Base-by-base conservation (phyloP, 2,329 filamentous ascomycete species). In the Sarocladiaceae sp. region DNA sequence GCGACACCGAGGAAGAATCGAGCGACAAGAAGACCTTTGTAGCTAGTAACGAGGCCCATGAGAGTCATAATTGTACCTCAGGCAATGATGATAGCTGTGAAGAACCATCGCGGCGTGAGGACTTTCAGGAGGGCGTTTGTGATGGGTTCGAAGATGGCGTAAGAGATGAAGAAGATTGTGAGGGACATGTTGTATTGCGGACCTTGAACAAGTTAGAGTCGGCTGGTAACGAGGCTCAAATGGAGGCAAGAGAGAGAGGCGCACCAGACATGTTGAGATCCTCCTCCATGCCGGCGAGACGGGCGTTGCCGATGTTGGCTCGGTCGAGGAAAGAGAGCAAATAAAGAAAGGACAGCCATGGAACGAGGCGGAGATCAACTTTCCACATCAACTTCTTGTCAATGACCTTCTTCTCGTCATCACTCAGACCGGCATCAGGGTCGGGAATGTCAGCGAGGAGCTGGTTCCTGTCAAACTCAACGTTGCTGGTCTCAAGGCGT, bases 131-230 rank as follows among this genome's bases (percentile, higher is more conserved):
- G 64, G 29, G 84, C 67, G 58, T 88, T 88, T 18, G 83, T 86
- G 50, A 84, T 58, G 0, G 78, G 77, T 62, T 87, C 84, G 54
- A 83, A 84, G 12, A 86, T 66, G 1, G 83, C 71, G 59, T 89
- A 89, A 6, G 82, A 84, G 52, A 88, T 74, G 70, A 89, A 89
- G 71, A 89, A 89, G 58, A 88, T 76, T n/a, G 65, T 68, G 7
- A 82, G 71, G 4, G 75, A 77, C 66, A 65, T 86, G 83, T 60
- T 61, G 64, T 85, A 88, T 62, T 84, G 74, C n/a, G 73, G 71
- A 13, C 75, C 66, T 1, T 73, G 75, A 71, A 87, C 76, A 17
- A 17, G 35, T 10, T 37, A n/a, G n/a, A n/a, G n/a, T n/a, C n/a
- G n/a, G n/a, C n/a, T n/a, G n/a, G n/a, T n/a, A n/a, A n/a, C n/a